Conservation (phyloP, 2,329 filamentous ascomycete genomes). For the Xylariaceae sp. region DNA sequence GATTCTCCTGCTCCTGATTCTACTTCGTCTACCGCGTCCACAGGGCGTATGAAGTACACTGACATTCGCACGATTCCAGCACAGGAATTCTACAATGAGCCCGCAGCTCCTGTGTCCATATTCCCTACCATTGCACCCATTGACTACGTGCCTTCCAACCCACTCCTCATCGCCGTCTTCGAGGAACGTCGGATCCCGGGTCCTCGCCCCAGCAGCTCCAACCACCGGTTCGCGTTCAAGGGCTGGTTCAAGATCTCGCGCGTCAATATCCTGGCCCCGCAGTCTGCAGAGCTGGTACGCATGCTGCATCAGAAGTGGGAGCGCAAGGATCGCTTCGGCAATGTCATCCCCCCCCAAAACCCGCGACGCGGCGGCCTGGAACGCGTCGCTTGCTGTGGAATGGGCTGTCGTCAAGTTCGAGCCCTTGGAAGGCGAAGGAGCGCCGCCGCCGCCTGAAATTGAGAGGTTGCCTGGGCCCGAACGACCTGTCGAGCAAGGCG, state of each 20-base stretch:
- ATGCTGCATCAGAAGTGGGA: conserved; percentile 39
- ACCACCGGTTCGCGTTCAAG: conserved; percentile 29
- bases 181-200: conserved; percentile 17
- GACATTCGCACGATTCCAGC: conserved; percentile 23
- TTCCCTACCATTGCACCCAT: conserved; percentile 34
- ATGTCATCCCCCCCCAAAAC: conserved; percentile 2
- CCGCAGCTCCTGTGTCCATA: neutral
- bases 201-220: neutral
- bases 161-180: conserved; percentile 34
- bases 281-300: conserved; percentile 33
- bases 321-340: conserved; percentile 31
- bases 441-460: conserved; percentile 30
- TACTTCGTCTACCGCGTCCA: neutral
- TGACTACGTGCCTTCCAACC: conserved; percentile 30
- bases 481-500: neutral
- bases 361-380: conserved; percentile 24
- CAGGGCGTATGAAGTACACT: neutral
- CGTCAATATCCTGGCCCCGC: conserved; percentile 35
- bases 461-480: conserved; percentile 24
- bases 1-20: neutral
- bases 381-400: conserved; percentile 18
- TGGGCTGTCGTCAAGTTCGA: conserved; percentile 40
- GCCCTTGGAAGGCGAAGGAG: conserved; percentile 16
- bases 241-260: conserved; percentile 36
- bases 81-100: conserved; percentile 18